A percentile compares a stretch with the other conserved stretches of the same genome.
Evolutionary conservation across 2,329 filamentous ascomycete species (phyloP).

Genomic region (Aspergillus latus): DNA sequence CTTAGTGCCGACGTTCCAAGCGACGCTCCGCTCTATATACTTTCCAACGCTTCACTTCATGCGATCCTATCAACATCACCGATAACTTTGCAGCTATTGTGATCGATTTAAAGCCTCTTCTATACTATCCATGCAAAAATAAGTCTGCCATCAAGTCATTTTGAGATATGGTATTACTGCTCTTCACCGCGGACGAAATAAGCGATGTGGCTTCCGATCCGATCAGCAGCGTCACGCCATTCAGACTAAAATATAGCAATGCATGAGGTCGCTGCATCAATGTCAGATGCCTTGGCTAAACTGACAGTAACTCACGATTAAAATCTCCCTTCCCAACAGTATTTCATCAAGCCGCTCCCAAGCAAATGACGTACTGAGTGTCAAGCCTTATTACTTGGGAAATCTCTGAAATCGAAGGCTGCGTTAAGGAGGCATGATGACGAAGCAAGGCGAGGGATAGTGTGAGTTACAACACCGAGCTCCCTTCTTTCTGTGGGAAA

Average conservation of each 20-base stretch:
- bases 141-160: no score
- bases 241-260: slow-evolving; percentile 1
- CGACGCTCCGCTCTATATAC: not conserved
- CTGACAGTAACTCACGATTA: not conserved
- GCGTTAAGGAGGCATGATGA: no score
- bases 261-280: not conserved
- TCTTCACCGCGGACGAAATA: not conserved
- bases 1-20: slow-evolving; percentile 1
- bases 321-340: not conserved
- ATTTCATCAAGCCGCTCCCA: no score
- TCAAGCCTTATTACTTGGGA: no score
- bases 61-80: not conserved
- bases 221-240: not conserved
- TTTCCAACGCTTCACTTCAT: not conserved
- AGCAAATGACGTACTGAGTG: no score
- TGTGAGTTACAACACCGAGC: no score
- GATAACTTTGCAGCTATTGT: not conserved
- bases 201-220: not conserved
- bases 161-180: not conserved
- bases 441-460: no score
- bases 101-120: not conserved
- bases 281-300: not conserved
- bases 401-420: no score
- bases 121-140: not conserved
- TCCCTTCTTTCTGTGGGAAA: no score